These are phyloP conservation scores for Alnus rubra DNA, from an alignment of 306 rosid genomes.

Conservation along the genomic window DNA sequence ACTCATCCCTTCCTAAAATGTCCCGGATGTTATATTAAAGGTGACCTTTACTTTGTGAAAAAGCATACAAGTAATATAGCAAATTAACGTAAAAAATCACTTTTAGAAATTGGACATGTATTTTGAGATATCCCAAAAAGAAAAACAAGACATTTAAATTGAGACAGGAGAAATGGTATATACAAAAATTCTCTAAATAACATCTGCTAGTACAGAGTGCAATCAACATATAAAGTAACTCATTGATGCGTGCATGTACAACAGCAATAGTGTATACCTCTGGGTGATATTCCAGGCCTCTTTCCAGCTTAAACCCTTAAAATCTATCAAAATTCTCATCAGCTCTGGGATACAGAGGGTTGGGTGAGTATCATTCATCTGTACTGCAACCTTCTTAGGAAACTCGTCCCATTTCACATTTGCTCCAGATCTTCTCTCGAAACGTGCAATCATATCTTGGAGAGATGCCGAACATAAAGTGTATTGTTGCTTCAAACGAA, in stretches of 20 bases:
- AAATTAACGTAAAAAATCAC: background rate
- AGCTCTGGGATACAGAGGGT: slow-evolving; percentile 98
- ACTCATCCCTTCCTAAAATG: too few relatives aligned
- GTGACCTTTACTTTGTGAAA: background rate
- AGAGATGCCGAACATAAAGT: slow-evolving; percentile 97
- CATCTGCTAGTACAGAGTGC: background rate
- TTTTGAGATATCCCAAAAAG: background rate
- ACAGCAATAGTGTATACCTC: slow-evolving; percentile 49
- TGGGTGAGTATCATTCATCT: slow-evolving; percentile 99
- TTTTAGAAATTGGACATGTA: background rate
- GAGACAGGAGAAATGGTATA: background rate
- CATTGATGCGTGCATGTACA: background rate
- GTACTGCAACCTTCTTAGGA: slow-evolving; percentile 93
- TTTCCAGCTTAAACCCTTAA: slow-evolving; percentile 83
- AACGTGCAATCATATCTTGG: slow-evolving; percentile 88
- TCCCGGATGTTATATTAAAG: background rate
- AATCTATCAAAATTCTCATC: slow-evolving; percentile 82
- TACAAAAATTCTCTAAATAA: background rate
- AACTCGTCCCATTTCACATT: slow-evolving; percentile 76
- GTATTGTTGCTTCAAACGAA: slow-evolving; percentile 97
- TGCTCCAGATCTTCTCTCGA: slow-evolving; percentile 84
- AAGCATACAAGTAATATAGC: background rate
- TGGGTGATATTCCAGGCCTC: slow-evolving; percentile 95
- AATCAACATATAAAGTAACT: slow-evolving; percentile 5
- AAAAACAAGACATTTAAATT: background rate